Percentiles rank a stretch among this genome's conserved stretches.
Conservation (phyloP, 805 yeast species). For the Torulaspora maleeae region DNA sequence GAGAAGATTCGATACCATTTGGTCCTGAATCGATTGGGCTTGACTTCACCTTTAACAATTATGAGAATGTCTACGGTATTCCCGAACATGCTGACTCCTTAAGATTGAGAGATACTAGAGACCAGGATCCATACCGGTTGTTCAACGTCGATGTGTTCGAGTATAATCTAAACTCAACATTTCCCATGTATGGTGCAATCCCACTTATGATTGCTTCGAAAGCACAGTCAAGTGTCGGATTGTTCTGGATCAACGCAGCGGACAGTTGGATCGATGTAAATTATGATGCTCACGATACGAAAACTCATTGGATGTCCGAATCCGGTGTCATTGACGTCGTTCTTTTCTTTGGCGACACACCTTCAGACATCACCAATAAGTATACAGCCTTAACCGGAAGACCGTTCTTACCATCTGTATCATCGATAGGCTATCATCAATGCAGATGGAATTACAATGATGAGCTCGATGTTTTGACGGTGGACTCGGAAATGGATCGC, state of each 20-base stretch:
- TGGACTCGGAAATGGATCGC: conserved; percentile 65
- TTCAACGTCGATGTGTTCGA: conserved; percentile 95
- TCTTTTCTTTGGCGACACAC: conserved; percentile 56
- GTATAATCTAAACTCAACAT: conserved; percentile 72
- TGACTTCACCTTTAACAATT: conserved; percentile 64
- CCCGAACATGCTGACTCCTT: conserved; percentile 93
- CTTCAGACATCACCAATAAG: conserved; percentile 50
- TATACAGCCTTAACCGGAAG: conserved; percentile 73
- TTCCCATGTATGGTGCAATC: conserved; percentile 94
- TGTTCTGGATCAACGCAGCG: conserved; percentile 90
- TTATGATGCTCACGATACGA: conserved; percentile 29
- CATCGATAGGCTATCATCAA: conserved; percentile 88
- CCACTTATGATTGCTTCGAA: conserved; percentile 78
- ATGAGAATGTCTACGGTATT: conserved; percentile 75
- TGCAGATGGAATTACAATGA: conserved; percentile 97
- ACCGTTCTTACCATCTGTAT: conserved; percentile 66
- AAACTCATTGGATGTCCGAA: conserved; percentile 92
- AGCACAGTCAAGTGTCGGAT: conserved; percentile 56
- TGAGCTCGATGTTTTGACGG: conserved; percentile 75
- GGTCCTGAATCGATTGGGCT: conserved; percentile 89
- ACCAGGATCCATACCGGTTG: conserved; percentile 71
- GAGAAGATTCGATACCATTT: conserved; percentile 58
- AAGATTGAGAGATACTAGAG: conserved; percentile 62
- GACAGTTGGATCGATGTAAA: conserved; percentile 82
- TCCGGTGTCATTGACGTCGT: conserved; percentile 77